These are phyloP conservation scores for Wickerhamomyces xylosicus DNA, from an alignment of 805 yeast species.

Conservation along the genomic window DNA sequence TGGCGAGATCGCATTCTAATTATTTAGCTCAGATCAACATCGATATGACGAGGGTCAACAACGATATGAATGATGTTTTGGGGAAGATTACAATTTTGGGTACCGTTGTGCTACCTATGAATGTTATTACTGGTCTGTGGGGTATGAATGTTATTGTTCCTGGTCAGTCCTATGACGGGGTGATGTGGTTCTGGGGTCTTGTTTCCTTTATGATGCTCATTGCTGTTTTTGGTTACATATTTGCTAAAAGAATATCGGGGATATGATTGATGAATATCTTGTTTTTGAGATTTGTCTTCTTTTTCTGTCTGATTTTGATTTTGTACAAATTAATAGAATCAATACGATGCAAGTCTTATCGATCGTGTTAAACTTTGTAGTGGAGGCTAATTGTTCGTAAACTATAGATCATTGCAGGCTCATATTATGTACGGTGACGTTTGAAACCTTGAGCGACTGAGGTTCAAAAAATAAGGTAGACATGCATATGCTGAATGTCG, in stretches of 20 bases:
- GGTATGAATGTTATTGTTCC: conserved; percentile 98
- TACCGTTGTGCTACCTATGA: conserved; percentile 90
- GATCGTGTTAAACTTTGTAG: no score
- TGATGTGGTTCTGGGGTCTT: conserved; percentile 58
- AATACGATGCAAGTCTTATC: no score
- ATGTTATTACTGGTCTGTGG: conserved; percentile 94
- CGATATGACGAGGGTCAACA: conserved; percentile 94
- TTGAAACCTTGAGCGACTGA: no score
- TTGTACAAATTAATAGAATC: no score
- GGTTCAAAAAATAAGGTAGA: no score
- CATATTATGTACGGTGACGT: no score
- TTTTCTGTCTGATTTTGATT: no score
- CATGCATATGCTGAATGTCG: no score
- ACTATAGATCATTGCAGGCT: no score
- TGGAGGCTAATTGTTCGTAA: no score
- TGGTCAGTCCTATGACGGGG: conserved; percentile 62
- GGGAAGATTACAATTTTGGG: conserved; percentile 91
- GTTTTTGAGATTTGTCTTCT: no score
- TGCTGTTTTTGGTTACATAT: conserved; percentile 36
- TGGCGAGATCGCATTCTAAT: conserved; percentile 93
- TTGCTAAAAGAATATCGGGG: conserved; percentile 36
- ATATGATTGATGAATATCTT: no score
- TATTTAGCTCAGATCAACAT: conserved; percentile 94
- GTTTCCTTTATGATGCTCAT: conserved; percentile 33
- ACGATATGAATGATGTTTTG: conserved; percentile 92